phyloP scores from a whole-genome alignment of 2,329 filamentous ascomycete species.

The Ampelomyces quisqualis region DNA sequence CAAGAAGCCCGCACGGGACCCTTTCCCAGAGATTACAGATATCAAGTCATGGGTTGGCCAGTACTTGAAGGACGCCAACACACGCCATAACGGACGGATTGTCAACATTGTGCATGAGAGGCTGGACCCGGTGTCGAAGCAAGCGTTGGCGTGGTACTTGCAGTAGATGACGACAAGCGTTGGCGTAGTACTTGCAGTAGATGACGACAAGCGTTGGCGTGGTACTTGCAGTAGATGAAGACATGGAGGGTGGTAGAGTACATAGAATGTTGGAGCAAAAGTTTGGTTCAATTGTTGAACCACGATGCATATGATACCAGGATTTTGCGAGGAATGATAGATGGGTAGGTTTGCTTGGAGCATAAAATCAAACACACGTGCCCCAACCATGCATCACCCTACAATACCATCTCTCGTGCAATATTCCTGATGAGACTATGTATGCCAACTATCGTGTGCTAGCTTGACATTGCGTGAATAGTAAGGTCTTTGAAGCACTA shows the following conservation, averaged over 20 bases:
- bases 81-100: constrained; percentile 69
- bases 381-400: too few relatives aligned
- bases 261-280: neutral
- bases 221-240: constrained; percentile 29
- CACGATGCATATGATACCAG: constrained; percentile 21
- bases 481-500: too few relatives aligned
- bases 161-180: constrained; percentile 33
- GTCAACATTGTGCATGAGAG: constrained; percentile 70
- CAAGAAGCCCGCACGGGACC: constrained; percentile 70
- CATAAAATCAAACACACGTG: too few relatives aligned
- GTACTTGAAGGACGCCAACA: constrained; percentile 76
- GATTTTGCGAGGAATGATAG: constrained; percentile 3
- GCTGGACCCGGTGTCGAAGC: constrained; percentile 51
- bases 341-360: constrained; percentile 1
- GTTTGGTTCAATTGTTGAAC: neutral
- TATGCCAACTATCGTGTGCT: too few relatives aligned
- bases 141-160: constrained; percentile 42
- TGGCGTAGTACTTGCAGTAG: constrained; percentile 36
- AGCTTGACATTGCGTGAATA: too few relatives aligned
- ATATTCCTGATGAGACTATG: too few relatives aligned
- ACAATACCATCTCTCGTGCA: too few relatives aligned
- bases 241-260: neutral
- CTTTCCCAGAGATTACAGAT: constrained; percentile 81
- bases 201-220: constrained; percentile 44
- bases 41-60: constrained; percentile 80